Evolutionary conservation across 1,284 basidiomycete genomes (phyloP), one percentile per base, ranked within the genome.

Genomic region (Amylostereum chailletii): DNA sequence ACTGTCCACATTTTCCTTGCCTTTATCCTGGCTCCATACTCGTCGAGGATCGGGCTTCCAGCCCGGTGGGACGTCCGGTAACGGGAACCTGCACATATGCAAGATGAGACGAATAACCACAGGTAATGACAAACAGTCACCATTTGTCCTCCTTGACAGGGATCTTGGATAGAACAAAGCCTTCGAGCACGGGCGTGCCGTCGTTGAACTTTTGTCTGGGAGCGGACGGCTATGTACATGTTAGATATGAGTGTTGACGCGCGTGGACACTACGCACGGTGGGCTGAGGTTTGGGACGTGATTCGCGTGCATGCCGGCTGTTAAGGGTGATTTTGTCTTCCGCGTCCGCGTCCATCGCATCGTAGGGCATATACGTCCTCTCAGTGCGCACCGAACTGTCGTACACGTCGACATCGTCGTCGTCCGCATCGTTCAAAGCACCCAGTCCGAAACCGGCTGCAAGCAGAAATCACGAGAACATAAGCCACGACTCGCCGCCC

Each of bases 321-420:
- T 26, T 11, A 31, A 76, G 65, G 1, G 58, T 59, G 46, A 72
- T 65, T 5, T 64, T 67, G 4, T 87, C 83, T 7, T 90, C 83
- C 2, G 84, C 78, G 4, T 83, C 80, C 3, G 71, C 69, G 27
- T 79, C 78, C n/a, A 62, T 64, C 33, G 70, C 65, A 58, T 92
- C 89, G 60, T 86, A 94, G 1, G 88, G 90, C 48, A 82, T 74
- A 32, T 75, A 72, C 54, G 69, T 77, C 53, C 71, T 71, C n/a
- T 68, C 65, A 4, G 59, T 58, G 36, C 63, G 53, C 37, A 57
- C 39, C 40, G 65, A 50, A 42, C 56, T 46, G 57, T 89, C 86
- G 59, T 95, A 95, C 0, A 94, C 75, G 58, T 94, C 91, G 30
- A 92, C 57, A 58, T 95, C 91, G 59, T 94, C 92, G 48, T 94